Base-by-base conservation (phyloP, 164 flowering plant species). In the Macadamia tetraphylla region DNA sequence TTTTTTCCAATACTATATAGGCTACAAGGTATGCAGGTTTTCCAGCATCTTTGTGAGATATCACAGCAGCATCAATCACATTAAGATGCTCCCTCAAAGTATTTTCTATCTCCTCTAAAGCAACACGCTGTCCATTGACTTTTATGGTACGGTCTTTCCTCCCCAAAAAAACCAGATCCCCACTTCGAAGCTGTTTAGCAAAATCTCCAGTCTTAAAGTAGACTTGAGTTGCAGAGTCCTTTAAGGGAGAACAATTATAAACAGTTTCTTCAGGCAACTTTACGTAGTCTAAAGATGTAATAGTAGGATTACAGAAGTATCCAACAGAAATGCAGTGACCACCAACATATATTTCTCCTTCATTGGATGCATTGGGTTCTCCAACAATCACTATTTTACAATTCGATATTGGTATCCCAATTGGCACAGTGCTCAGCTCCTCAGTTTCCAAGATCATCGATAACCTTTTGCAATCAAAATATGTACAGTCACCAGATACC, bases 401-500 rank as follows among this genome's bases (percentile, higher is more conserved):
- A 64, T 88, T 85, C 49, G 81, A 71, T 67, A 94, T 83, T 42
- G 97, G 91, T 23, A 72, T n/a, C 58, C 98, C 98, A 78, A 94
- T 88, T 29, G 98, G 98, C 61, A 94, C 89, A 75, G 86, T 91
- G 69, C 79, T 72, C n/a, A 88, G 70, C 42, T 59, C 62, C 69
- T 91, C 86, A 9, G 73, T 76, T 77, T 86, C 86, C 70, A 91
- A 79, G 58, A 94, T 78, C 68, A 2, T 52, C 3, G 88, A 84
- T 81, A 94, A 76, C 69, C 74, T 81, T 74, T 79, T 85, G 85
- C 96, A 94, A 73, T 94, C 93, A 84, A 94, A 94, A 80, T 86
- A 94, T 56, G 88, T 84, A 72, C 98, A 94, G 73, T 94, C 98
- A 32, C 98, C 98, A 62, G 97, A 83, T 31, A 91, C 96, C 98